Evolutionary conservation across 1,139 yeast species (phyloP), one percentile per base, ranked within the genome.

Genomic region (Scheffersomyces parashehatae): DNA sequence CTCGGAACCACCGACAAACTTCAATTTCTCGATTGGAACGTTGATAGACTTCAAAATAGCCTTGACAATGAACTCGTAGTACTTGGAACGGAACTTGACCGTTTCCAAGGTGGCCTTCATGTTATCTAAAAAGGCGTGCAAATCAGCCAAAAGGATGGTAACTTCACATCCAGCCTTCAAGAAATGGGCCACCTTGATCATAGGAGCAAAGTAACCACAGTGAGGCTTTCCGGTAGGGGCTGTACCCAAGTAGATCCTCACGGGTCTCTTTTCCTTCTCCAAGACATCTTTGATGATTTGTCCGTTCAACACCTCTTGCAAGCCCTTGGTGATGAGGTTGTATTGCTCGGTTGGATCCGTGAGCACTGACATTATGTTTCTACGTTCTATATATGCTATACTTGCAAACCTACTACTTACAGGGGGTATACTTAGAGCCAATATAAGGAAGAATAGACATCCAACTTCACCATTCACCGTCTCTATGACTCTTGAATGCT

Each of bases 101-200:
- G 88, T 89, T 60, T 93, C 99, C 60, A 93, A 77, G 38, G 98
- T 88, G 3, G 99, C 99, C 74, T 95, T 93, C 98, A 93, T 91
- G 73, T 93, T 95, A 64, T 95, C 99, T 64, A 95, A 79, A 62
- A 85, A 95, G 9, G 99, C 99, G 59, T 95, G 99, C 61, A 95
- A 75, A 62, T 95, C 99, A n/a, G 99, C 99, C 56, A 95, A 67
- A 48, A 95, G 79, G 7, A 95, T 95, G 2, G 83, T 90, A 40
- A 95, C 96, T 64, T 89, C 95, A 71, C 97, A 89, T 11, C 98
- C 99, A 7, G 99, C 99, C 59, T 84, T 85, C 65, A 95, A 77
- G 65, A 93, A 89, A 62, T 95, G 95, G 4, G 99, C 99, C 56
- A 95, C 70, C 68, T 95, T 93, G 50, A 95, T 85, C 98, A 95